Evolutionary conservation across 2,329 filamentous ascomycete genomes (phyloP).

Genomic region (Ophiostoma tasmaniense): DNA sequence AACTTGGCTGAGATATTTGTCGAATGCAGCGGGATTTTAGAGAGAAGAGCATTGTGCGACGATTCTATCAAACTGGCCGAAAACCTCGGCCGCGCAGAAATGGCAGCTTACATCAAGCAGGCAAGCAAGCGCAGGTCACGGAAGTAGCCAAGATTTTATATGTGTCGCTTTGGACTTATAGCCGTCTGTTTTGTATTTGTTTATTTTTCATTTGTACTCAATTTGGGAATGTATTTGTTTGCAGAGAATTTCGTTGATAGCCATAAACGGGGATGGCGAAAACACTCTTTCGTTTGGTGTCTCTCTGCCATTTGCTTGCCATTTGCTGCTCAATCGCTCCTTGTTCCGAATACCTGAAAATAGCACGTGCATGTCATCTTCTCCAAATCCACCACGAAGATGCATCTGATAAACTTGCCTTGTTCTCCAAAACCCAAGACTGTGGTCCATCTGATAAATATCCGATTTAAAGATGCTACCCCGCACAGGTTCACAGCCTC

Average conservation of each 20-base stretch:
- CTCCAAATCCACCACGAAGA: not conserved
- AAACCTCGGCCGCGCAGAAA: not conserved
- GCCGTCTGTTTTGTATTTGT: too few relatives aligned
- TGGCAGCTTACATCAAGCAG: not conserved
- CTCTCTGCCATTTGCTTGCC: too few relatives aligned
- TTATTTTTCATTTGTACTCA: too few relatives aligned
- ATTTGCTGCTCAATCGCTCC: too few relatives aligned
- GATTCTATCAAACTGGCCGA: not conserved
- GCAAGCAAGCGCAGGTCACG: not conserved
- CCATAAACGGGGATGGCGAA: too few relatives aligned
- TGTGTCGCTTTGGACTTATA: too few relatives aligned
- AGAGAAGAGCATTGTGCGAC: not conserved
- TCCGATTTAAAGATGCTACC: not conserved
- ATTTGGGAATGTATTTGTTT: too few relatives aligned
- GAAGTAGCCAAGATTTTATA: too few relatives aligned
- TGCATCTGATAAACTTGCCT: not conserved
- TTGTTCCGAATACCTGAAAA: too few relatives aligned
- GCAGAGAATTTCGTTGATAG: too few relatives aligned
- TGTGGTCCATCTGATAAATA: not conserved
- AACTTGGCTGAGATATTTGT: not conserved
- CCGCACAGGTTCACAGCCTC: not conserved
- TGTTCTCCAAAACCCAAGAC: not conserved
- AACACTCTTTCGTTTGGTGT: too few relatives aligned
- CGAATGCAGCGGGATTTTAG: not conserved
- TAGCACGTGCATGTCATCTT: not conserved